Percentiles rank a stretch among this genome's conserved stretches.
Conservation (phyloP, 2,329 filamentous ascomycete genomes). For the Paraconiothyrium brasiliense region DNA sequence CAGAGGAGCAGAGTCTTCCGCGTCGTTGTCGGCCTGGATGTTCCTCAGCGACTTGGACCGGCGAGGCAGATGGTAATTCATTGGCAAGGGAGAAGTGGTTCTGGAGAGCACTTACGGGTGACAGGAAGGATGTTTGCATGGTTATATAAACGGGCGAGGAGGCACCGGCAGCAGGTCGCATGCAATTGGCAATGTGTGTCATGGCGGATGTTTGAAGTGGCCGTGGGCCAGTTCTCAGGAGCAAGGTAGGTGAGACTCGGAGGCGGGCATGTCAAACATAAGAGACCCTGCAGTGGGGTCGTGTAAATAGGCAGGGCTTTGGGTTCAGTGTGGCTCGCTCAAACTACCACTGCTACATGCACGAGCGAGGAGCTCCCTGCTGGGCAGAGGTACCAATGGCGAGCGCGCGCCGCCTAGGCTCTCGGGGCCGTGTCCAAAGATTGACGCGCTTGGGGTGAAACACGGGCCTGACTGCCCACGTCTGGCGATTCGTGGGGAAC, state of each 20-base stretch:
- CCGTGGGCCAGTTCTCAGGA: constrained; percentile 46
- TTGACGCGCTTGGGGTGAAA: constrained; percentile 49
- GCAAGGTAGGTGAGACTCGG: constrained; percentile 53
- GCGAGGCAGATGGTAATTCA: constrained; percentile 45
- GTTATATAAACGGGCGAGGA: constrained; percentile 51
- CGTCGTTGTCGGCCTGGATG: constrained; percentile 41
- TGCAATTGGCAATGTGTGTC: constrained; percentile 57
- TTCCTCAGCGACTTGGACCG: constrained; percentile 48
- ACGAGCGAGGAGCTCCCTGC: constrained; percentile 43
- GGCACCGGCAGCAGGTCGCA: constrained; percentile 43
- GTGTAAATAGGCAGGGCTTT: constrained; percentile 44
- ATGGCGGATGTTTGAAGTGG: constrained; percentile 50
- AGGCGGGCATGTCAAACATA: constrained; percentile 53
- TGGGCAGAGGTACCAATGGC: constrained; percentile 41
- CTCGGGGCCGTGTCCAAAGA: constrained; percentile 44
- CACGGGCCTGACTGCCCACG: constrained; percentile 48
- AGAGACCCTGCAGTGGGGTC: constrained; percentile 49
- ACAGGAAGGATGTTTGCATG: constrained; percentile 45
- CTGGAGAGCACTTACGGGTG: constrained; percentile 42
- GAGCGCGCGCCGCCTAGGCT: constrained; percentile 45
- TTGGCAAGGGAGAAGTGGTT: constrained; percentile 29
- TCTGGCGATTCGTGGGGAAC: constrained; percentile 53
- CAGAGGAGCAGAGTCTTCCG: constrained; percentile 25
- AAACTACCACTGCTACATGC: constrained; percentile 49
- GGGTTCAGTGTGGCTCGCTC: constrained; percentile 50